Base-by-base conservation (phyloP, 169 alveolate species). In the Theileria orientalis region DNA sequence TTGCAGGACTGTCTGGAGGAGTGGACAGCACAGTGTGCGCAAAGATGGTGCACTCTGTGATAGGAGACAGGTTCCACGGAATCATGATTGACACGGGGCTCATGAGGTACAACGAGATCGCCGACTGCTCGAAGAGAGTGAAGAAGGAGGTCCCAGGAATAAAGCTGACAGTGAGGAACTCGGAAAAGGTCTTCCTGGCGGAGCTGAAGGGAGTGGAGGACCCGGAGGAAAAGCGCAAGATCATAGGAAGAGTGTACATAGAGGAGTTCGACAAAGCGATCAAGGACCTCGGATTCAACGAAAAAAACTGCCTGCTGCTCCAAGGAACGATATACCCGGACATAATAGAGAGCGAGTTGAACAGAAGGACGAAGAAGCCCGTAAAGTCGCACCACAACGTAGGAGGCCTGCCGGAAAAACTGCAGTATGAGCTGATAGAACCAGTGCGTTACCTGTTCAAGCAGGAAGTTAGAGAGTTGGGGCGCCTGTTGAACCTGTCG, bases 1-100 rank as follows among this genome's bases (percentile, higher is more conserved):
- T 88, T 14, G 93, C 90, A 44, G 93, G 90, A 1, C 86, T 88
- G 74, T 88, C 93, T 14, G 93, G 93, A 25, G 93, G 93, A 32
- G 88, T 84, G 3, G 93, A 88, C 69, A 84, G 91, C 83, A 88
- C 93, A 5, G 93, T 88, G 21, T 84, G 87, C 35, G 93, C 93
- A 19, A 88, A 90, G 19, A 66, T 80, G 57, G 87, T 87, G 35
- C 90, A 88, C 71, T 76, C 77, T 63, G 90, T 82, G 60, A 84
- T 88, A 40, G 83, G 87, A 33, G 86, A 88, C 30, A 49, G 91
- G 32, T 84, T 88, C 86, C 87, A 71, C 54, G 93, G 91, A 14
- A 70, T 88, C 44, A 82, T 88, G 75, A 79, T 88, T 21, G 83
- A 88, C 83, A 88, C 86, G 52, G 93, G 93, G 11, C 74, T 88